Evolutionary conservation across 208 protist species (phyloP).

Genomic region (Leishmania mexicana): DNA sequence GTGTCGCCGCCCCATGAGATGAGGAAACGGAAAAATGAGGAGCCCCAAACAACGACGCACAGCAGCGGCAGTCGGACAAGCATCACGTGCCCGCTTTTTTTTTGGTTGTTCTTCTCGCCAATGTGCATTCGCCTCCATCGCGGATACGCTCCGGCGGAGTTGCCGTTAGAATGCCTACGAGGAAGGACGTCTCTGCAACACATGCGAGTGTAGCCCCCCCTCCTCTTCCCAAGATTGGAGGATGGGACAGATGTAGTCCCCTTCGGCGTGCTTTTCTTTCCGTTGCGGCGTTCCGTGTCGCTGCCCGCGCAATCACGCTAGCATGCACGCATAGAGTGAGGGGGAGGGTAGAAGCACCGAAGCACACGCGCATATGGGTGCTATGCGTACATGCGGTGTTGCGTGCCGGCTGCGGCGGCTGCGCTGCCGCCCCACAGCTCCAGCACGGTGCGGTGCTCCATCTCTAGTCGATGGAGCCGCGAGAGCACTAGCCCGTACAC

Average conservation of each 20-base stretch:
- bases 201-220: not conserved
- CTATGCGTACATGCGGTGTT: not conserved
- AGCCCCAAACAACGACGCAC: not conserved
- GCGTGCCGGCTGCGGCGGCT: not conserved
- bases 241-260: not conserved
- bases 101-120: not conserved
- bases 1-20: not conserved
- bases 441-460: conserved; percentile 79
- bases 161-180: not conserved
- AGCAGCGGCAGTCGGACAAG: not conserved
- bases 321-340: not conserved
- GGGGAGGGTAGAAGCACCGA: not conserved
- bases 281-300: not conserved
- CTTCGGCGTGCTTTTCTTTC: not conserved
- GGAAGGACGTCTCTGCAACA: not conserved
- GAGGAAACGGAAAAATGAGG: not conserved
- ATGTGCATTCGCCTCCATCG: not conserved
- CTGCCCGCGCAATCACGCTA: not conserved
- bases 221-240: not conserved
- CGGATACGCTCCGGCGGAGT: not conserved
- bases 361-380: not conserved
- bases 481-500: conserved; percentile 78
- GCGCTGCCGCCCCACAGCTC: conserved; percentile 58
- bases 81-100: not conserved
- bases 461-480: conserved; percentile 71